A percentile compares a stretch with the other conserved stretches of the same genome.
Evolutionary conservation across 2,329 filamentous ascomycete species (phyloP).

Genomic region (Escovopsis sp.): DNA sequence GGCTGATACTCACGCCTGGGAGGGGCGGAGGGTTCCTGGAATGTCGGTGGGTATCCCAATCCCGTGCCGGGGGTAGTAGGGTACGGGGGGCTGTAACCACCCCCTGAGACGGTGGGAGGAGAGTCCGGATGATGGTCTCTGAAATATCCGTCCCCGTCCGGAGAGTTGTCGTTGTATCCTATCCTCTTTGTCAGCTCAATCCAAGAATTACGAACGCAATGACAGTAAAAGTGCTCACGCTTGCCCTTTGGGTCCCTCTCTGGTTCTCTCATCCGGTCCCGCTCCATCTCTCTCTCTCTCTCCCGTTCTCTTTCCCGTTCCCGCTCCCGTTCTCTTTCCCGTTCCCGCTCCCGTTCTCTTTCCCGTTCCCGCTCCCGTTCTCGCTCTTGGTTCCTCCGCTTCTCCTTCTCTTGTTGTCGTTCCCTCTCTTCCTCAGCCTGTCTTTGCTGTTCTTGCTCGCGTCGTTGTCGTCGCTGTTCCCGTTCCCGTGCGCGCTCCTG

Average conservation of each 20-base stretch:
- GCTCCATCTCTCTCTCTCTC: not conserved
- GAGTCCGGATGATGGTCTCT: slow-evolving; percentile 26
- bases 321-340: not conserved
- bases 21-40: slow-evolving; percentile 18
- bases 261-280: not conserved
- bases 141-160: slow-evolving; percentile 14
- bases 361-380: not conserved
- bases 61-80: slow-evolving; percentile 16
- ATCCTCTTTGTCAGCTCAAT: slow-evolving; percentile 3
- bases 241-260: slow-evolving; percentile 7
- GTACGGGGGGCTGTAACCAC: slow-evolving; percentile 32
- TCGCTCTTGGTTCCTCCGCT: not conserved
- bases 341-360: not conserved
- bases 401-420: not conserved
- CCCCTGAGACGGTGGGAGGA: slow-evolving; percentile 36
- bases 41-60: slow-evolving; percentile 10
- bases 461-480: not conserved
- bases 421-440: not conserved
- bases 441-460: not conserved
- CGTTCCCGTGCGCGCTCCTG: not conserved
- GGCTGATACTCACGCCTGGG: slow-evolving; percentile 21
- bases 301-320: not conserved
- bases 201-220: not conserved
- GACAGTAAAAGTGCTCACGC: slow-evolving; percentile 12
- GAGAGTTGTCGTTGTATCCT: slow-evolving; percentile 2